Conservation (phyloP, 2,329 filamentous ascomycete species). For the Fusarium illudens region DNA sequence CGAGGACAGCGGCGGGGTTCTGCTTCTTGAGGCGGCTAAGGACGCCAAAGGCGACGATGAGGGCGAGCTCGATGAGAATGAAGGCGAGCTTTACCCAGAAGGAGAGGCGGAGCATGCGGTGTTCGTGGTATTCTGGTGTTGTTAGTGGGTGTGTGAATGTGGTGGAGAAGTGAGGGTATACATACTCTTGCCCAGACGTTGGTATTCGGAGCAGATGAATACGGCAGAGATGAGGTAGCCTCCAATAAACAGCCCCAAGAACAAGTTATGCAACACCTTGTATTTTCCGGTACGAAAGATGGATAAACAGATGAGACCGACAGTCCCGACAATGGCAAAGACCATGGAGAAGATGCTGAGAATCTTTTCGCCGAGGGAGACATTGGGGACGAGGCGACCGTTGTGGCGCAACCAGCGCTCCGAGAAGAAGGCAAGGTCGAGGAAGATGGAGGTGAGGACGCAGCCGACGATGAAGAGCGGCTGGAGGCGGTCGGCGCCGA, state of each 20-base stretch:
- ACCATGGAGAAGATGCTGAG: constrained; percentile 69
- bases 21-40: constrained; percentile 57
- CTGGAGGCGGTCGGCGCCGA: constrained; percentile 70
- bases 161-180: constrained; percentile 18
- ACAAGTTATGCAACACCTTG: constrained; percentile 73
- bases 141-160: constrained; percentile 2
- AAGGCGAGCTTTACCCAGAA: constrained; percentile 92
- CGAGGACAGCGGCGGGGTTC: constrained; percentile 79
- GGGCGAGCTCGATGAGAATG: constrained; percentile 78
- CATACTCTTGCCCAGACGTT: constrained; percentile 78
- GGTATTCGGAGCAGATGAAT: constrained; percentile 90
- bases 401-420: constrained; percentile 88
- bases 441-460: constrained; percentile 75
- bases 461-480: constrained; percentile 81
- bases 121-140: constrained; percentile 71
- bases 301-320: constrained; percentile 81
- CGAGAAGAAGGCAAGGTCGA: constrained; percentile 81
- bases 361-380: constrained; percentile 67
- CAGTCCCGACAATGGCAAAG: constrained; percentile 77
- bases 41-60: constrained; percentile 78
- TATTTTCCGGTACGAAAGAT: constrained; percentile 86
- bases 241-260: constrained; percentile 82
- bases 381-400: constrained; percentile 80
- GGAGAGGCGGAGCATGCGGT: constrained; percentile 76
- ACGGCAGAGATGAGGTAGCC: constrained; percentile 88